Conservation (phyloP, 2,329 filamentous ascomycete species). For the Dactylellina cionopaga region DNA sequence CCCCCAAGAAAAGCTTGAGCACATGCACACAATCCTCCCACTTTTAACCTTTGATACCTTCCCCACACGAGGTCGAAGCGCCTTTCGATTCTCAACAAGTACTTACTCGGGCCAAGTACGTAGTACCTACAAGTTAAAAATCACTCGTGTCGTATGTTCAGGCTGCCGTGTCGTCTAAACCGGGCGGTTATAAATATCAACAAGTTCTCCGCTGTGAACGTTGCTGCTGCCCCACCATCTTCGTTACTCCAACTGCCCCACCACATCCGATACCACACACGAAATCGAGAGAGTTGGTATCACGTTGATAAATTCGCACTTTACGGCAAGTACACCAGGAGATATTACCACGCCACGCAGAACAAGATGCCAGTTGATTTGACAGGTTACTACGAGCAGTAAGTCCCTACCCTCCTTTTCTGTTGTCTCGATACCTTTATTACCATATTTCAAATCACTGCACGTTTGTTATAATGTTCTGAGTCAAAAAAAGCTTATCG, state of each 20-base stretch:
- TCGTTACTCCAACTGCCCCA: conserved; percentile 1
- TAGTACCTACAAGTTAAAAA: no score
- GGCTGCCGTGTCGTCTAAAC: conserved; percentile 20
- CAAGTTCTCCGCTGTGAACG: not conserved
- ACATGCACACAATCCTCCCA: not conserved
- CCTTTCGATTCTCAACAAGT: no score
- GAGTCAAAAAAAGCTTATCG: conserved; percentile 17
- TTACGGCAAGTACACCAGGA: not conserved
- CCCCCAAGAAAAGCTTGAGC: conserved; percentile 9
- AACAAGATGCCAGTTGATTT: conserved; percentile 46
- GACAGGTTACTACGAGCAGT: conserved; percentile 40
- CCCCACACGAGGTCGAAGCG: no score
- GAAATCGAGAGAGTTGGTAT: not conserved
- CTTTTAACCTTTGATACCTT: not conserved
- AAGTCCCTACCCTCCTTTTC: not conserved
- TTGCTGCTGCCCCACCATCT: conserved; percentile 31
- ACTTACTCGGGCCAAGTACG: no score
- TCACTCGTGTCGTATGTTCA: conserved; percentile 42
- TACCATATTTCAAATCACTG: no score
- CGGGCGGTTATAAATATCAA: conserved; percentile 28
- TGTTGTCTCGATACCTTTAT: not conserved
- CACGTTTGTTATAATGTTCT: no score
- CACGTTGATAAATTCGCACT: conserved; percentile 9
- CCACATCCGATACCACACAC: conserved; percentile 2
- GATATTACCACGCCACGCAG: conserved; percentile 12